Evolutionary conservation across 2,329 filamentous ascomycete genomes (phyloP).

Genomic region (Madurella fahalii): DNA sequence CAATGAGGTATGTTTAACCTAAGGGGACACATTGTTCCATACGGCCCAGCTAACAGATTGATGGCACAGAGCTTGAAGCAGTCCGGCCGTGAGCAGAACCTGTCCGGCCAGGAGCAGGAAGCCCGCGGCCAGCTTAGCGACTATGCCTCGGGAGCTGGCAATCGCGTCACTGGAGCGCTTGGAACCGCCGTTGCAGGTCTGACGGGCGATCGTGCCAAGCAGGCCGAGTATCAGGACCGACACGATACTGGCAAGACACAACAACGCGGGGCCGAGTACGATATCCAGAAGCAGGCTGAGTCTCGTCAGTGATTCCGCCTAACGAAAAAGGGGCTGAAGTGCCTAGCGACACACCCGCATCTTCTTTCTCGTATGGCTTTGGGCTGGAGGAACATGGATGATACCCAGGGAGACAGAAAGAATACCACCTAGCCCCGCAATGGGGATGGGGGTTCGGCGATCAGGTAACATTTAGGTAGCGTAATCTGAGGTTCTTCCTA

Average conservation of each 20-base stretch:
- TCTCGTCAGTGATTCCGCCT: conserved; percentile 27
- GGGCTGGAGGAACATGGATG: background rate
- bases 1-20: conserved; percentile 52
- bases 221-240: conserved; percentile 61
- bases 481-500: too few relatives aligned
- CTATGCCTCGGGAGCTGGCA: conserved; percentile 60
- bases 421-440: too few relatives aligned
- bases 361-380: background rate
- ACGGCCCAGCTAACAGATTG: background rate
- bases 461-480: too few relatives aligned
- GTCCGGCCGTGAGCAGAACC: conserved; percentile 72
- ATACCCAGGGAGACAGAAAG: too few relatives aligned
- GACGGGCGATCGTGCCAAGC: conserved; percentile 63
- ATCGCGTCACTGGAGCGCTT: conserved; percentile 67
- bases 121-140: conserved; percentile 78
- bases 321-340: background rate
- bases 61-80: conserved; percentile 59
- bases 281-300: conserved; percentile 69
- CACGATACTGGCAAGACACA: conserved; percentile 77
- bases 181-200: conserved; percentile 68
- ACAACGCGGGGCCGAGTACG: conserved; percentile 77
- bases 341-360: background rate
- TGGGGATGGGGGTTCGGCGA: too few relatives aligned
- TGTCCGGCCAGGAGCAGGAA: conserved; percentile 74
- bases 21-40: background rate